Base-by-base conservation (phyloP, 2,329 filamentous ascomycete species). In the Mariannaea sp. region DNA sequence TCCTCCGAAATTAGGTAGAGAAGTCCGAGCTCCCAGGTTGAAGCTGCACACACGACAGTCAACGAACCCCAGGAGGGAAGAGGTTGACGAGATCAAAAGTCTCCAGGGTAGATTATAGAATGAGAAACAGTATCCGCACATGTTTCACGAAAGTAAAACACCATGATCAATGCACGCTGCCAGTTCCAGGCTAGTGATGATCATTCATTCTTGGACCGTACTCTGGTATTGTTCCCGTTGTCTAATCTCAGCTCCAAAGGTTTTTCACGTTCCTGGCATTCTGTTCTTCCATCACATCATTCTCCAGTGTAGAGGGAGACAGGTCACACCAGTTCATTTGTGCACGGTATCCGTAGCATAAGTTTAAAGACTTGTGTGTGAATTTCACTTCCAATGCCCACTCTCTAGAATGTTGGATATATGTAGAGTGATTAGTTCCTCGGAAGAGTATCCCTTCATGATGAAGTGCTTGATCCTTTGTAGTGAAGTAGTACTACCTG, bases 1-100 rank as follows among this genome's bases (percentile, higher is more conserved):
- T 36, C n/a, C 41, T 50, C 44, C 43, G 63, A 65, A 65, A 65
- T 65, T 59, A 65, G 50, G n/a, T 2, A 20, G 12, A 27, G 53
- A 38, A 44, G 64, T 59, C 58, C 55, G 64, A 61, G 64, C 64
- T 65, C 32, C 35, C 16, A 35, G 45, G 41, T 45, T 39, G 53
- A 24, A 40, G n/a, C n/a, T n/a, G n/a, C n/a, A n/a, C n/a, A 38
- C 49, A 33, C 46, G 44, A 44, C 19, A 29, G 39, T 53, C 29
- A n/a, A n/a, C 39, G 40, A 61, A 45, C 30, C 59, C 58, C 49
- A 55, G 49, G 46, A 40, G 36, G 58, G 42, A 46, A 50, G 48
- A 42, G n/a, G n/a, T n/a, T n/a, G n/a, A n/a, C n/a, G n/a, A n/a
- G n/a, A n/a, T n/a, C n/a, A n/a, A n/a, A n/a, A 19, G 20, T 3